These are phyloP conservation scores for Penicillium brevicompactum DNA, from an alignment of 2,329 filamentous ascomycete species.

Conservation along the genomic window DNA sequence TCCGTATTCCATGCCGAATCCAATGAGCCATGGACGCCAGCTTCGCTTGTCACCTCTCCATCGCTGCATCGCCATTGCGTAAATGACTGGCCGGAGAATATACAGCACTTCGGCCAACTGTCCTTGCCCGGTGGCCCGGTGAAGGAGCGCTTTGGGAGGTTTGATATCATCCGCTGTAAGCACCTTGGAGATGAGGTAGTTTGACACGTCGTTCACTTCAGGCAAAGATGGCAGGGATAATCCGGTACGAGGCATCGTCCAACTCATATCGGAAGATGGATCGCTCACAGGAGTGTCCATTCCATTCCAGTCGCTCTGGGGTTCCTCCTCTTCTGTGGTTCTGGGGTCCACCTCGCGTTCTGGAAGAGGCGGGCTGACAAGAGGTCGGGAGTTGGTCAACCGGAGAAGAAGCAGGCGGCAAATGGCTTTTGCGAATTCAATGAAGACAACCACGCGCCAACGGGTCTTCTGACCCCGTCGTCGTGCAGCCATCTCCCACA, in stretches of 20 bases:
- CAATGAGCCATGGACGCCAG: conserved; percentile 91
- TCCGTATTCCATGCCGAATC: conserved; percentile 80
- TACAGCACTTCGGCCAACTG: conserved; percentile 88
- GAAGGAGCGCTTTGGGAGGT: conserved; percentile 82
- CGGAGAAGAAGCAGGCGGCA: conserved; percentile 79
- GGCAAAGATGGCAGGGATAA: conserved; percentile 82
- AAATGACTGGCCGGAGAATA: conserved; percentile 84
- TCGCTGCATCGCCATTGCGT: conserved; percentile 78
- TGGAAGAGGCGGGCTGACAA: conserved; percentile 81
- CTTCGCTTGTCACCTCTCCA: conserved; percentile 71
- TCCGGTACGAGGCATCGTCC: conserved; percentile 94
- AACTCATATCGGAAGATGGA: conserved; percentile 56
- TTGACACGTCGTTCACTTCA: conserved; percentile 76
- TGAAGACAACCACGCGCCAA: conserved; percentile 82
- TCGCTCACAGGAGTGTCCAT: conserved; percentile 48
- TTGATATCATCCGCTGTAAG: conserved; percentile 97
- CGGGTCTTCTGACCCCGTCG: conserved; percentile 74
- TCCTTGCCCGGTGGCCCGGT: conserved; percentile 69
- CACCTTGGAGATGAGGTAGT: conserved; percentile 85
- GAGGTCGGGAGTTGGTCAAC: conserved; percentile 77
- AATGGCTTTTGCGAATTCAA: conserved; percentile 84
- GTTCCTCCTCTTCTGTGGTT: conserved; percentile 51
- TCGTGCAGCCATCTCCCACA: conserved; percentile 98
- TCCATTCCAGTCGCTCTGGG: conserved; percentile 45
- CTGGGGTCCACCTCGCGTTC: conserved; percentile 78